Conservation (phyloP, 148 eudicot genomes). For the Dianthus caryophyllus region DNA sequence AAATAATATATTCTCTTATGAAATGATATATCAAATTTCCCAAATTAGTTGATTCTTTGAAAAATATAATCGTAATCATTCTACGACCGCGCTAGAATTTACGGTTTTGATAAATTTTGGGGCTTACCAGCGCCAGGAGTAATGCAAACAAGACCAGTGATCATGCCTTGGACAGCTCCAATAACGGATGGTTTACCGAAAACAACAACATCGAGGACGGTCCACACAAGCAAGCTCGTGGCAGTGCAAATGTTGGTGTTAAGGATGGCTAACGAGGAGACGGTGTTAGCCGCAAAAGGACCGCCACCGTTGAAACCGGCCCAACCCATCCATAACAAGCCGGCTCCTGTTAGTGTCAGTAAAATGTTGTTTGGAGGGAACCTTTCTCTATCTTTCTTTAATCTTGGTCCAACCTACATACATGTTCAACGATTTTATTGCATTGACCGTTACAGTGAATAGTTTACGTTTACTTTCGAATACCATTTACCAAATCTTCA, state of each 20-base stretch:
- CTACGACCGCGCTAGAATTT: too few species aligned
- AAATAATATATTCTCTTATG: too few species aligned
- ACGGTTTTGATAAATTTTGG: too few species aligned
- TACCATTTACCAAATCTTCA: too few species aligned
- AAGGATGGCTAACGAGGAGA: slow-evolving; percentile 47
- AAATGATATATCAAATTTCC: too few species aligned
- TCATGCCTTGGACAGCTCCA: slow-evolving; percentile 73
- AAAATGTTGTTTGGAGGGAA: slow-evolving; percentile 59
- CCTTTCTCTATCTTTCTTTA: slow-evolving; percentile 45
- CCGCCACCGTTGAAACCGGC: slow-evolving; percentile 67
- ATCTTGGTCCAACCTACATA: slow-evolving; percentile 58
- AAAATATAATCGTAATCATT: too few species aligned
- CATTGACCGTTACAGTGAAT: too few species aligned
- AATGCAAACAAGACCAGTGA: slow-evolving; percentile 64
- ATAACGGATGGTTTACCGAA: slow-evolving; percentile 57
- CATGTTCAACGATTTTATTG: neutral
- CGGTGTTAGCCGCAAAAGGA: slow-evolving; percentile 46
- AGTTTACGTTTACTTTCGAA: too few species aligned
- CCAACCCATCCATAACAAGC: slow-evolving; percentile 67
- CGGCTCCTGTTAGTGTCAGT: slow-evolving; percentile 53
- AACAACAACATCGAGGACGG: slow-evolving; percentile 45
- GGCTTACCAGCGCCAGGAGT: slow-evolving; percentile 58
- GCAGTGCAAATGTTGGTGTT: slow-evolving; percentile 61
- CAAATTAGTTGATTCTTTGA: too few species aligned
- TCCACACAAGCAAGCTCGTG: slow-evolving; percentile 57